These are phyloP conservation scores for Suhomyces xylopsoci DNA, from an alignment of 805 yeast species.

Conservation along the genomic window DNA sequence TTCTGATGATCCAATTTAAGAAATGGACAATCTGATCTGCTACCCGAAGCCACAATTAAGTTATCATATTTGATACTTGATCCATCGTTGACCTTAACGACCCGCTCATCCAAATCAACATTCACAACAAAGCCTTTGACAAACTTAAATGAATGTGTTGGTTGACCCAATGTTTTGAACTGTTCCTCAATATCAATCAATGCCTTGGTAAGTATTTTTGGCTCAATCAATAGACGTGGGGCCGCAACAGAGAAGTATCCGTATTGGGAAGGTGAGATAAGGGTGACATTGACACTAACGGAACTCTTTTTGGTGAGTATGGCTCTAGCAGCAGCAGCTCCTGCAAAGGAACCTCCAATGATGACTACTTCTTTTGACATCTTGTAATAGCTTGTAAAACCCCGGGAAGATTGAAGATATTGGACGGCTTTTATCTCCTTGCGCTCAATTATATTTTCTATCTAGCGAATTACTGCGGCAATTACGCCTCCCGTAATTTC, in stretches of 20 bases:
- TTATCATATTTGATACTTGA: constrained; percentile 23
- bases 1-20: constrained; percentile 23
- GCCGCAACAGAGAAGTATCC: constrained; percentile 24
- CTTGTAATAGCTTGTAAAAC: background rate
- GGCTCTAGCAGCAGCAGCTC: constrained; percentile 23
- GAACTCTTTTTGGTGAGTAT: constrained; percentile 10
- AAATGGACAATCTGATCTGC: constrained; percentile 17
- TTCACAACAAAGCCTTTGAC: constrained; percentile 23
- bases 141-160: constrained; percentile 12
- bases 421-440: background rate
- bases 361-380: constrained; percentile 21
- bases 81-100: constrained; percentile 14
- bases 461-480: background rate
- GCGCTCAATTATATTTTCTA: background rate
- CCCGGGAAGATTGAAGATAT: background rate
- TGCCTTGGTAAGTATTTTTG: constrained; percentile 15
- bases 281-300: constrained; percentile 15
- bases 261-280: constrained; percentile 24
- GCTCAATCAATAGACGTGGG: constrained; percentile 33
- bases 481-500: background rate
- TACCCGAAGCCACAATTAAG: constrained; percentile 36
- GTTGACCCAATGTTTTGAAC: constrained; percentile 11
- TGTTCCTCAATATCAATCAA: constrained; percentile 19
- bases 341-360: constrained; percentile 40
- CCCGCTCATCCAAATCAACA: constrained; percentile 27